These are phyloP conservation scores for Spathaspora sp. DNA, from an alignment of 1,139 yeast species.

Conservation along the genomic window DNA sequence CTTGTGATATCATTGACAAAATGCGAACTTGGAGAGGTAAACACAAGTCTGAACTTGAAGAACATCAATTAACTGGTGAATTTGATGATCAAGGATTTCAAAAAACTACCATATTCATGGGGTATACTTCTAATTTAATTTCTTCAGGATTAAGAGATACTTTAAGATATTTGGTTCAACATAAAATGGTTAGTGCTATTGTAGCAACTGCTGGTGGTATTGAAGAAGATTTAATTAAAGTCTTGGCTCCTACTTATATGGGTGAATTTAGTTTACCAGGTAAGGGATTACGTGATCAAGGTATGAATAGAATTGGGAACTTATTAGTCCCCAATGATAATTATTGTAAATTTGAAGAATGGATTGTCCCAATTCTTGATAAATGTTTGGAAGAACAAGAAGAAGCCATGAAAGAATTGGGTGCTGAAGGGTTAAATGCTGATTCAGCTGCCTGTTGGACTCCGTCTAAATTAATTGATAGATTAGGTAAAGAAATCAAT, in stretches of 20 bases:
- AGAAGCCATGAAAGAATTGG: conserved; percentile 56
- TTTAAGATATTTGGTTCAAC: conserved; percentile 81
- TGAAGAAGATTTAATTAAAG: conserved; percentile 94
- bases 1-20: conserved; percentile 86
- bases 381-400: conserved; percentile 87
- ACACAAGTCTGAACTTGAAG: conserved; percentile 61
- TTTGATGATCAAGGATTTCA: conserved; percentile 82
- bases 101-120: conserved; percentile 87
- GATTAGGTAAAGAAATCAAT: conserved; percentile 92
- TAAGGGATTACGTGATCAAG: conserved; percentile 80
- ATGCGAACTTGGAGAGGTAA: conserved; percentile 94
- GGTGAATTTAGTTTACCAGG: conserved; percentile 90
- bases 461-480: conserved; percentile 87
- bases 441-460: conserved; percentile 68
- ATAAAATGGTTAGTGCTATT: conserved; percentile 91
- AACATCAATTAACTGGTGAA: conserved; percentile 69
- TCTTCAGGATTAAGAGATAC: conserved; percentile 94
- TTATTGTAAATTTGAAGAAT: conserved; percentile 95
- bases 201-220: conserved; percentile 98
- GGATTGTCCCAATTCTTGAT: conserved; percentile 95
- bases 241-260: conserved; percentile 91
- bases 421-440: conserved; percentile 53
- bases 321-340: conserved; percentile 95
- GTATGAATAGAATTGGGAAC: conserved; percentile 97
- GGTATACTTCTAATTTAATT: conserved; percentile 95